Conservation (phyloP, 257 asterid genomes). For the Phtheirospermum japonicum region DNA sequence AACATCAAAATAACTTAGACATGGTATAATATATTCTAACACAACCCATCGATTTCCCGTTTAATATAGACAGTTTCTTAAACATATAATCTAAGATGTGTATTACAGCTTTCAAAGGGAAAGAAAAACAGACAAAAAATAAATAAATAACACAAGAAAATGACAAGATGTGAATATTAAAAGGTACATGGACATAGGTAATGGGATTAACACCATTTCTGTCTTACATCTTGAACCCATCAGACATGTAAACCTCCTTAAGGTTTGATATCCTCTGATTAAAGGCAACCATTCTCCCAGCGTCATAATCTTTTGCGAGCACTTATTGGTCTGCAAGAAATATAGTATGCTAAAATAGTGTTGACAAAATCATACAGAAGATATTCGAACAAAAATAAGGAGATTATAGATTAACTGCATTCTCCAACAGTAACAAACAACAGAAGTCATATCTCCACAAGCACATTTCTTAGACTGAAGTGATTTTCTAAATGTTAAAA, state of each 20-base stretch:
- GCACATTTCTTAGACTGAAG: background rate
- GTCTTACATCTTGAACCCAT: constrained; percentile 82
- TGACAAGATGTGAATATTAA: constrained; percentile 12
- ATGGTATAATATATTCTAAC: constrained; percentile 1
- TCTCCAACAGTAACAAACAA: constrained; percentile 23
- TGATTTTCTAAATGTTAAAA: constrained; percentile 15
- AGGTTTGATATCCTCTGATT: constrained; percentile 64
- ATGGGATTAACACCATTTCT: constrained; percentile 9
- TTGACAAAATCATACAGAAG: constrained; percentile 19
- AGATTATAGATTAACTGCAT: constrained; percentile 20
- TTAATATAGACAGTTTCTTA: background rate
- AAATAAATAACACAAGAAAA: background rate
- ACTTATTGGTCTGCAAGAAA: constrained; percentile 63
- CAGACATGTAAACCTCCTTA: constrained; percentile 82
- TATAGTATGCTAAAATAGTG: constrained; percentile 14
- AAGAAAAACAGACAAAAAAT: background rate
- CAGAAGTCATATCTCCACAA: constrained; percentile 21
- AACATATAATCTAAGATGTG: background rate
- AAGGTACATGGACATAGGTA: background rate
- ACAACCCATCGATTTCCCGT: constrained; percentile 20
- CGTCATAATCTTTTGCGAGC: constrained; percentile 76
- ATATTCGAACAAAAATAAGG: constrained; percentile 17
- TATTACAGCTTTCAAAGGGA: constrained; percentile 9
- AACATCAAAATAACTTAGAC: constrained; percentile 4
- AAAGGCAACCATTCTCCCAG: constrained; percentile 73